These are phyloP conservation scores for Fonsecaea multimorphosa DNA, from an alignment of 2,329 filamentous ascomycete species.

Conservation along the genomic window DNA sequence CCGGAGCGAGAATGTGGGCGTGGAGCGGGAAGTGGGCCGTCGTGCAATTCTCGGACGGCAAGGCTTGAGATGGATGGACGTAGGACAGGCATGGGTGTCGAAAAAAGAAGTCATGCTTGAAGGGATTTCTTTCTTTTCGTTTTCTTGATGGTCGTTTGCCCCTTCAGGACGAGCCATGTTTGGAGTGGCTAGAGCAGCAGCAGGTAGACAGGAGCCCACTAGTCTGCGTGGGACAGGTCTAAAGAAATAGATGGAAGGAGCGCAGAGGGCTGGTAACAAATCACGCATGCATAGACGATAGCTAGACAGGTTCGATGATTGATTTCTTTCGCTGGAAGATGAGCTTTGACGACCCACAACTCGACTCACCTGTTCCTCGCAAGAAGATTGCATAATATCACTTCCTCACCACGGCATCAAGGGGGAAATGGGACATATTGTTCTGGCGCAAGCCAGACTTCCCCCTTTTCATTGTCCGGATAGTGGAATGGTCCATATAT, in stretches of 20 bases:
- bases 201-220: neutral
- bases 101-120: too few relatives aligned
- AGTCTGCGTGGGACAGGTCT: neutral
- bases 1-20: constrained; percentile 79
- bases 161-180: neutral
- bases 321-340: neutral
- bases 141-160: neutral
- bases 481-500: too few relatives aligned
- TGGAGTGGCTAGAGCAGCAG: neutral
- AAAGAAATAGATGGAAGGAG: neutral
- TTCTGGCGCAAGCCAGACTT: neutral
- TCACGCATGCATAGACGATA: neutral
- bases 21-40: constrained; percentile 98
- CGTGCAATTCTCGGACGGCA: constrained; percentile 80
- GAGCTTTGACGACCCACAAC: neutral
- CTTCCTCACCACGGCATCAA: neutral
- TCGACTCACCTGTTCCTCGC: neutral
- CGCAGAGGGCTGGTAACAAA: neutral
- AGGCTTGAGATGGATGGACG: too few relatives aligned
- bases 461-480: neutral
- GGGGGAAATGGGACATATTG: neutral
- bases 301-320: neutral
- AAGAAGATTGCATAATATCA: neutral
- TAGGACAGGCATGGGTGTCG: too few relatives aligned
- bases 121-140: too few relatives aligned